phyloP scores from a whole-genome alignment of 2,329 filamentous ascomycete species.

The Thielaviopsis cerberus region DNA sequence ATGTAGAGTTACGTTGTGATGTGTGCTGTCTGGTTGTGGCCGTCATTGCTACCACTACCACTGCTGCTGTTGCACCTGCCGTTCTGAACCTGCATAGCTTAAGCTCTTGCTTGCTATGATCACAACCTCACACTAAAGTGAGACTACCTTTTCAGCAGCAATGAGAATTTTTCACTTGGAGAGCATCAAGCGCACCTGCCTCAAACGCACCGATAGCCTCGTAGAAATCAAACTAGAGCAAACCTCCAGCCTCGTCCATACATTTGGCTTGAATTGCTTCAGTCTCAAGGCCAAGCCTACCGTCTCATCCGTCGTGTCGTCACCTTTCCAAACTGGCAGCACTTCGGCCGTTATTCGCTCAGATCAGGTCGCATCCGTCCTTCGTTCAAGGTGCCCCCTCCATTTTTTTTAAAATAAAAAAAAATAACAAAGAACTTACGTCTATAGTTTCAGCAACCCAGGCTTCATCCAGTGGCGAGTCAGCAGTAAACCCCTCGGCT shows the following conservation, averaged over 20 bases:
- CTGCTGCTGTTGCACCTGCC: neutral
- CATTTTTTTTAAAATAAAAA: neutral
- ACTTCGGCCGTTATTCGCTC: conserved; percentile 12
- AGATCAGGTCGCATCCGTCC: conserved; percentile 5
- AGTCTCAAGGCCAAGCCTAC: neutral
- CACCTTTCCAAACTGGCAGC: conserved; percentile 1
- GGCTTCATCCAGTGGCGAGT: neutral
- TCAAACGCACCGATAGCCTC: neutral
- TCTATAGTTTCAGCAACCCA: conserved; percentile 1
- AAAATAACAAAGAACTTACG: too few relatives aligned
- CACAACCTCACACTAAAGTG: too few relatives aligned
- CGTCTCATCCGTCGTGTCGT: neutral
- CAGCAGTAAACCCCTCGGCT: neutral
- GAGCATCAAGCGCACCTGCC: neutral
- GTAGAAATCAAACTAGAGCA: neutral
- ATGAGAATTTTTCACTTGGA: neutral
- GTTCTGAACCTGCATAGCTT: neutral
- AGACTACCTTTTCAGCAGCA: neutral
- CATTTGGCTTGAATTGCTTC: neutral
- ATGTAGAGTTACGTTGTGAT: too few relatives aligned
- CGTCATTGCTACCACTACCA: neutral
- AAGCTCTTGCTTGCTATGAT: too few relatives aligned
- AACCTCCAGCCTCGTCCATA: neutral
- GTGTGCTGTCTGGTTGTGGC: too few relatives aligned
- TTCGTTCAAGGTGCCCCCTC: neutral